Conservation (phyloP, 441 rosid species). For the Syzygium malaccense region DNA sequence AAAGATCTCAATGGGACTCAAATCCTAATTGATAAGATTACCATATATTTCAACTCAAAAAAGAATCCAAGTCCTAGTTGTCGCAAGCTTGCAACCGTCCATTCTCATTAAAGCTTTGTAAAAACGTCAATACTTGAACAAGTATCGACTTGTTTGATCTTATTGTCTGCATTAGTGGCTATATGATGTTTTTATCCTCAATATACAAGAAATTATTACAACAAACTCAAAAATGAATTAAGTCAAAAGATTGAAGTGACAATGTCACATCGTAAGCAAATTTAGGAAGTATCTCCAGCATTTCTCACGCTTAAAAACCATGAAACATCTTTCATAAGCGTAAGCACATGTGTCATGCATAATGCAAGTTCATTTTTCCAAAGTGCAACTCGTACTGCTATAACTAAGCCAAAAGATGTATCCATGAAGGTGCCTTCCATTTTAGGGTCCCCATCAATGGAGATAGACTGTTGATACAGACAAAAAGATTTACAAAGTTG, state of each 20-base stretch:
- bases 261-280: not conserved
- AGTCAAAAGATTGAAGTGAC: not conserved
- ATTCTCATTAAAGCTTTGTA: not conserved
- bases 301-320: not conserved
- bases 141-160: not conserved
- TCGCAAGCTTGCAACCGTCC: not conserved
- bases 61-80: not conserved
- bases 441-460: not conserved
- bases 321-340: not conserved
- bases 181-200: not conserved
- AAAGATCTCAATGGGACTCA: not conserved
- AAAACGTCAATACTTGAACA: not conserved
- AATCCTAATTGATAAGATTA: not conserved
- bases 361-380: not conserved
- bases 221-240: not conserved
- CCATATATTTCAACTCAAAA: not conserved
- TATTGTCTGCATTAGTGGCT: not conserved
- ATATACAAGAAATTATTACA: not conserved
- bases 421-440: not conserved
- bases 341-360: not conserved
- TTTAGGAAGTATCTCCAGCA: not conserved
- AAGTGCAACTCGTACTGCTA: not conserved
- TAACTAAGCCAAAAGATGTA: not conserved
- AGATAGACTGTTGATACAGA: not conserved
- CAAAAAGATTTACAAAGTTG: not conserved